Evolutionary conservation across 2,329 filamentous ascomycete genomes (phyloP), one percentile per base, ranked within the genome.

Genomic region (Sporothrix luriei): DNA sequence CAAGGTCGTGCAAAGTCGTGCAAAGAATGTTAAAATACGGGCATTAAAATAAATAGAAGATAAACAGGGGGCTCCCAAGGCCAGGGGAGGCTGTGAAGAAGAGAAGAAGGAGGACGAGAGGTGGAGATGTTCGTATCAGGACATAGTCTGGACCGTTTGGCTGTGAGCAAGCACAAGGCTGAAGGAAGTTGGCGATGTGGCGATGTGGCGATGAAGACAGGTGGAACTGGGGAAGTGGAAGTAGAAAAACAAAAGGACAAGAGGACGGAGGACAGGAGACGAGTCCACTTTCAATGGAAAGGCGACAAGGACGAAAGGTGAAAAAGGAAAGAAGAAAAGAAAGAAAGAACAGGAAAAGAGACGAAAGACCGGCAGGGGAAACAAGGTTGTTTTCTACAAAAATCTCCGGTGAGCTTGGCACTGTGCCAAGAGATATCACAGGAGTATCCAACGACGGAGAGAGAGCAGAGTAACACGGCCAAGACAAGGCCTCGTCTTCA

Each of bases 31-130:
- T 33, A 33, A 33, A 19, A 19, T 19, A 6, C n/a, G 11, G 5
- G 9, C 11, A 64, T 38, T 62, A 57, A 55, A 52, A 7, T 10
- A 24, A 21, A 54, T 26, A 29, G 51, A 49, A 57, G 29, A 59
- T 6, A 43, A 29, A 64, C 33, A 21, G n/a, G 21, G 55, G 33
- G 40, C 66, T 70, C 71, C 72, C 70, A 46, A 73, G 66, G 65
- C 70, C 72, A 71, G 71, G 73, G 73, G 68, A 73, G 49, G 59
- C 49, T 48, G 52, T 48, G 52, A 55, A 66, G 65, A 66, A 48
- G 14, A 48, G 14, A 68, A 61, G 49, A 68, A 67, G 26, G 59
- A 65, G 48, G 9, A n/a, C 11, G 24, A 57, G 19, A 29, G 33
- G 7, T 19, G 3, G 29, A 66, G 29, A 14, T 19, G 16, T 52